Base-by-base conservation (phyloP, 148 eudicot species). In the Chenopodium quinoa region DNA sequence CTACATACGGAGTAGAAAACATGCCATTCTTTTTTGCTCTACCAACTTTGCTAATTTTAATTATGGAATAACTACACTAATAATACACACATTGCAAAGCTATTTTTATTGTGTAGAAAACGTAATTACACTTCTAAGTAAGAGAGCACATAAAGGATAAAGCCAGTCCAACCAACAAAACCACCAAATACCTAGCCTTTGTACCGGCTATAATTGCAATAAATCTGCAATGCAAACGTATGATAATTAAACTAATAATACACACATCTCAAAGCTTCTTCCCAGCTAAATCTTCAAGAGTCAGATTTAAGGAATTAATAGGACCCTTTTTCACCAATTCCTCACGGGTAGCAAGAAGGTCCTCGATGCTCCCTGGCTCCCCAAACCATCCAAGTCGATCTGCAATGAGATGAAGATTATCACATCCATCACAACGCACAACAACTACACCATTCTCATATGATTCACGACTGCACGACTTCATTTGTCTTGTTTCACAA, bases 361-460 rank as follows among this genome's bases (percentile, higher is more conserved):
- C 93, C 87, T 95, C 97, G 1, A 93, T 82, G 81, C 89, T 91
- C 32, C 94, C 92, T 0, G 93, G 94, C 75, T 92, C 86, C 16
- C 97, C 99, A 84, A 91, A 95, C 93, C 91, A 87, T 73, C 99
- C 97, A 27, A 93, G 84, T 25, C 88, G 89, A 76, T 93, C 99
- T 13, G 97, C 94, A 79, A 95, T 93, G 46, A 93, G 82, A 82
- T 95, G 99, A 34, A 89, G 81, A 84, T 93, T 95, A 78, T 88
- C 82, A 84, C 99, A 95, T 34, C 97, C 99, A 23, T 87, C 90
- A 65, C 99, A 95, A 22, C 94, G 89, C 22, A 91, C 99, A 78
- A 93, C 92, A 46, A 93, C 99, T 48, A 95, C 90, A 3, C 99
- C 97, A 71, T 90, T 92, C 69, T 95, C 99, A 66, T 95, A 95